Evolutionary conservation across 352 stramenopile species (phyloP).

Genomic region (Lagenidium sp.): DNA sequence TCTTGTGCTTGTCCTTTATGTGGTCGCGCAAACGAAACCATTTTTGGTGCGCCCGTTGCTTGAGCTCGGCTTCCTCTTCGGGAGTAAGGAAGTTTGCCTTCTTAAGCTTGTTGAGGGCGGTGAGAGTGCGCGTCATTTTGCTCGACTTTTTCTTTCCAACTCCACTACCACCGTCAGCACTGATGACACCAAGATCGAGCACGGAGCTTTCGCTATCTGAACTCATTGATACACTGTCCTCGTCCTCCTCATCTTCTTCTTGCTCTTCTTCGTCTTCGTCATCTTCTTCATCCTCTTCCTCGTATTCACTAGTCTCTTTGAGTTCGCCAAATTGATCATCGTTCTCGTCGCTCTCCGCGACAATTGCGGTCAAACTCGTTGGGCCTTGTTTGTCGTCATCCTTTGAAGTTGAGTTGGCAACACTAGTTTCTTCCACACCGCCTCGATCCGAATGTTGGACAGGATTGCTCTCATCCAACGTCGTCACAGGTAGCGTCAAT

Average conservation of each 20-base stretch:
- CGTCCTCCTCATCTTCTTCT: conserved; percentile 3
- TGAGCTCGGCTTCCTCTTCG: conserved; percentile 52
- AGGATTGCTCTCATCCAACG: too few relatives aligned
- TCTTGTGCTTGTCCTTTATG: conserved; percentile 72
- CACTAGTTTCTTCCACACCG: too few relatives aligned
- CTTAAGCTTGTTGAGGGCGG: conserved; percentile 57
- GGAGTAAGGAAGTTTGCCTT: conserved; percentile 43
- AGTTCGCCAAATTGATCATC: too few relatives aligned
- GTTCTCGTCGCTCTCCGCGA: too few relatives aligned
- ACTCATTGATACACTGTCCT: conserved; percentile 3
- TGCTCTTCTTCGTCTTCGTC: conserved; percentile 9
- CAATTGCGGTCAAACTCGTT: too few relatives aligned
- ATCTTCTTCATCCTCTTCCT: not conserved
- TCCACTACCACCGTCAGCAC: too few relatives aligned
- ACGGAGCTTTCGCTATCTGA: conserved; percentile 14
- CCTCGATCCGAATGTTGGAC: too few relatives aligned
- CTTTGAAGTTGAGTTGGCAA: too few relatives aligned
- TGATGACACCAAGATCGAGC: conserved; percentile 9
- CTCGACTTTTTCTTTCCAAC: conserved; percentile 5
- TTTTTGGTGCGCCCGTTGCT: conserved; percentile 50
- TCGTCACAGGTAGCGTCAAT: too few relatives aligned
- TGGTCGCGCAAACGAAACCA: conserved; percentile 67
- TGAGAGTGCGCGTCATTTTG: conserved; percentile 48
- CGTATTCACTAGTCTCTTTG: too few relatives aligned
- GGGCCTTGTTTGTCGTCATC: too few relatives aligned